Conservation (phyloP, 2,329 filamentous ascomycete species). For the Trichothecium roseum region DNA sequence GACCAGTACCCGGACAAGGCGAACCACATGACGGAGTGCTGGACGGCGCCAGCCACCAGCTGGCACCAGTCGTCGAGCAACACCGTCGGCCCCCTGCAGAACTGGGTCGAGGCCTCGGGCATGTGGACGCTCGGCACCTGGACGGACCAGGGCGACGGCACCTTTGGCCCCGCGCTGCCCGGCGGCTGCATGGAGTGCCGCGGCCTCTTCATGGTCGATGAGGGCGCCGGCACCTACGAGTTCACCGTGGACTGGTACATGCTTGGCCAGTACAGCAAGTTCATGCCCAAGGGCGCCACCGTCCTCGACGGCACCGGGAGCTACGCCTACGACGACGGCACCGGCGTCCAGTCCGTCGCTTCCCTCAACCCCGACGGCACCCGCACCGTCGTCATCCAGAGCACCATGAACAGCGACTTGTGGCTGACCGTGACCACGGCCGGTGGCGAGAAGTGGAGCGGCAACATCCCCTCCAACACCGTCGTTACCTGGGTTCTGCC, state of each 20-base stretch:
- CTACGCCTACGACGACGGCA: constrained; percentile 26
- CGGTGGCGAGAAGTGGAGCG: no score
- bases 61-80: constrained; percentile 30
- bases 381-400: constrained; percentile 31
- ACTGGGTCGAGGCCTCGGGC: constrained; percentile 22
- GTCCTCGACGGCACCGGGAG: constrained; percentile 32
- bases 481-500: no score
- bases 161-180: neutral
- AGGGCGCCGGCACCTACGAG: constrained; percentile 26
- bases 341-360: constrained; percentile 33
- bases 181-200: constrained; percentile 26
- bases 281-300: constrained; percentile 32
- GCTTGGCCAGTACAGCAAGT: constrained; percentile 40
- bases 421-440: no score
- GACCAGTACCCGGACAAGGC: constrained; percentile 23
- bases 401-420: constrained; percentile 13
- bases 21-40: constrained; percentile 41
- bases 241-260: constrained; percentile 41
- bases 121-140: constrained; percentile 33
- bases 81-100: constrained; percentile 36
- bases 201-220: constrained; percentile 47
- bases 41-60: constrained; percentile 28
- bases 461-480: no score
- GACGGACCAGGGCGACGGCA: constrained; percentile 20
- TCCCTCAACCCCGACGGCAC: constrained; percentile 34